Conservation (phyloP, 176 grass and related monocot genomes). For the Saccharum officinarum region DNA sequence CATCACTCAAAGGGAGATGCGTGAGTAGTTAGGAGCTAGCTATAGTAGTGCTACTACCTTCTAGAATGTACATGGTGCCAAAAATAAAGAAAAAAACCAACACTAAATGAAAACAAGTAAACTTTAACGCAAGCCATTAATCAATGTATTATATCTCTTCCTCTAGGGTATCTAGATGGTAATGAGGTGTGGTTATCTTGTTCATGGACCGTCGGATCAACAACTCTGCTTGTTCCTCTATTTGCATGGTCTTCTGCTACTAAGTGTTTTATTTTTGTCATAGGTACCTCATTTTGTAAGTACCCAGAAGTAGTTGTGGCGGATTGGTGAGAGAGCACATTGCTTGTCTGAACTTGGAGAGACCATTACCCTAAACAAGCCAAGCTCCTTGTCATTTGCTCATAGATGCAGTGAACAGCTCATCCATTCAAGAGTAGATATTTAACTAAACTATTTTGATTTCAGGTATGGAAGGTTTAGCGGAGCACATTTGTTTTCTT, state of each 20-base stretch:
- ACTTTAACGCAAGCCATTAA: too few relatives aligned
- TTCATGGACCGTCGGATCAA: background rate
- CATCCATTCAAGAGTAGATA: background rate
- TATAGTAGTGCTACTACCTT: background rate
- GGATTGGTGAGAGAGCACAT: background rate
- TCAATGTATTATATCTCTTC: too few relatives aligned
- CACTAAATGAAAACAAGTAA: too few relatives aligned
- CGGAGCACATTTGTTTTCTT: slow-evolving; percentile 8
- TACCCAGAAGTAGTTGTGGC: too few relatives aligned
- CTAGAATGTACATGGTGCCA: too few relatives aligned
- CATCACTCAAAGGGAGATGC: too few relatives aligned
- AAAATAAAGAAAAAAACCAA: too few relatives aligned
- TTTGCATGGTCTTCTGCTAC: background rate
- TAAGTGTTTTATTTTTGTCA: too few relatives aligned
- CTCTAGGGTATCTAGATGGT: too few relatives aligned
- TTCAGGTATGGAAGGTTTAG: background rate
- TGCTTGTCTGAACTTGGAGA: background rate
- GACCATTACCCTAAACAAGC: slow-evolving; percentile 14
- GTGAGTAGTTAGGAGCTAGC: background rate
- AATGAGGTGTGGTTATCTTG: too few relatives aligned
- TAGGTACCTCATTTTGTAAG: too few relatives aligned
- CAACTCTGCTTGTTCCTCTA: background rate
- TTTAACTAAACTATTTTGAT: background rate
- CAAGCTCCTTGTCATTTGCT: slow-evolving; percentile 3
- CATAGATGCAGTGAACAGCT: background rate